These are phyloP conservation scores for Cystobasidium sp. DNA, from an alignment of 1,284 basidiomycete species.

Conservation along the genomic window DNA sequence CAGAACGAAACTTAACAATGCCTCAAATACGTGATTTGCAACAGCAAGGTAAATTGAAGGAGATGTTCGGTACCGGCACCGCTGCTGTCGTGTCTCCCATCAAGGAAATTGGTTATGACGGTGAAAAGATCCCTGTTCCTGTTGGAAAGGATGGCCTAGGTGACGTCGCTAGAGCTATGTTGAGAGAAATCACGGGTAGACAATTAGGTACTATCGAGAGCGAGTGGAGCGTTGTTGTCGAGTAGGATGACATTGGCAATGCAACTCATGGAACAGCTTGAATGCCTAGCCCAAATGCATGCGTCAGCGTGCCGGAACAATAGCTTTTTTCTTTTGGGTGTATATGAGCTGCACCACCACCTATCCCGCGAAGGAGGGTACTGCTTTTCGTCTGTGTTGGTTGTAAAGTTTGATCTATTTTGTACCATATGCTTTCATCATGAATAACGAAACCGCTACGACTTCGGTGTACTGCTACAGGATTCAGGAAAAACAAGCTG, in stretches of 20 bases:
- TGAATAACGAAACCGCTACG: no score
- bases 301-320: no score
- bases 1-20: constrained; percentile 88
- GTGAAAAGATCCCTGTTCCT: constrained; percentile 80
- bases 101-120: constrained; percentile 66
- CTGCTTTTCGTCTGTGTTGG: no score
- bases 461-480: no score
- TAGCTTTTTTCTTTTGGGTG: no score
- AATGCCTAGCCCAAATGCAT: not conserved
- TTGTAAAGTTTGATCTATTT: no score
- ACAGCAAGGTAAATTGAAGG: constrained; percentile 72
- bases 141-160: constrained; percentile 87
- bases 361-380: no score
- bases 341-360: no score
- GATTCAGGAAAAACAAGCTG: no score
- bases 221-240: constrained; percentile 67
- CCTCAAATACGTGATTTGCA: constrained; percentile 78
- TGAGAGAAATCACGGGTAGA: constrained; percentile 83
- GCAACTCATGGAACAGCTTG: not conserved
- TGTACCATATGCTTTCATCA: no score
- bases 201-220: constrained; percentile 84
- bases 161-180: constrained; percentile 76
- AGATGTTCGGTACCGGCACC: constrained; percentile 93
- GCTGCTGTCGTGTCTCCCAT: constrained; percentile 65
- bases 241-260: constrained; percentile 16